A percentile compares a stretch with the other conserved stretches of the same genome.
Evolutionary conservation across 805 yeast species (phyloP).

Genomic region (Yueomyces sinensis): DNA sequence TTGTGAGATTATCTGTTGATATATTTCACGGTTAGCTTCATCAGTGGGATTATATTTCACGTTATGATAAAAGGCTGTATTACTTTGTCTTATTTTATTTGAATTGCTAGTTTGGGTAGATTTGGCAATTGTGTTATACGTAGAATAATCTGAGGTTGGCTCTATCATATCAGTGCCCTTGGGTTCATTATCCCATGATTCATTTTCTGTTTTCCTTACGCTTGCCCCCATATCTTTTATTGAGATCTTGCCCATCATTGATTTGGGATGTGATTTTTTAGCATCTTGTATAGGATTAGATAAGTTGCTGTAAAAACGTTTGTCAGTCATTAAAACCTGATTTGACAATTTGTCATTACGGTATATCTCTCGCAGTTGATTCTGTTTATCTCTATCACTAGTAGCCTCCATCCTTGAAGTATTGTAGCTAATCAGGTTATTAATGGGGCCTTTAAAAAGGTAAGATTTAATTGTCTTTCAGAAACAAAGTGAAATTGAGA

Average conservation of each 20-base stretch:
- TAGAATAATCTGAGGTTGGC: background rate
- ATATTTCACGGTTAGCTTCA: conserved; percentile 34
- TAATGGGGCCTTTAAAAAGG: too few relatives aligned
- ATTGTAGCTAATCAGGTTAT: too few relatives aligned
- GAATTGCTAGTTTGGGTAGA: conserved; percentile 1
- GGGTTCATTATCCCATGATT: conserved; percentile 9
- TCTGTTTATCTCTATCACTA: conserved; percentile 6
- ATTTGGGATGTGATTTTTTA: conserved; percentile 51
- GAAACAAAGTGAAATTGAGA: too few relatives aligned
- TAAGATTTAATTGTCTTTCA: too few relatives aligned
- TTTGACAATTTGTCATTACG: conserved; percentile 67
- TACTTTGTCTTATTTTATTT: conserved; percentile 25
- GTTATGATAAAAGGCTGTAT: conserved; percentile 26
- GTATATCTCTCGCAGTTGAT: conserved; percentile 27
- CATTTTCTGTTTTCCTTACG: conserved; percentile 8
- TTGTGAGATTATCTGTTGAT: conserved; percentile 48
- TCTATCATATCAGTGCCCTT: background rate
- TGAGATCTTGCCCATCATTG: conserved; percentile 57
- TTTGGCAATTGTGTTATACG: background rate
- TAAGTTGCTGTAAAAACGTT: conserved; percentile 32
- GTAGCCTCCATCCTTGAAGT: too few relatives aligned
- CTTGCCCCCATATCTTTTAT: conserved; percentile 53
- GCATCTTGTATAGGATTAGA: conserved; percentile 30
- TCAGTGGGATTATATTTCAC: conserved; percentile 52
- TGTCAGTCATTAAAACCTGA: conserved; percentile 52